Evolutionary conservation across 2,329 filamentous ascomycete species (phyloP).

Genomic region (Scedosporium apiospermum): DNA sequence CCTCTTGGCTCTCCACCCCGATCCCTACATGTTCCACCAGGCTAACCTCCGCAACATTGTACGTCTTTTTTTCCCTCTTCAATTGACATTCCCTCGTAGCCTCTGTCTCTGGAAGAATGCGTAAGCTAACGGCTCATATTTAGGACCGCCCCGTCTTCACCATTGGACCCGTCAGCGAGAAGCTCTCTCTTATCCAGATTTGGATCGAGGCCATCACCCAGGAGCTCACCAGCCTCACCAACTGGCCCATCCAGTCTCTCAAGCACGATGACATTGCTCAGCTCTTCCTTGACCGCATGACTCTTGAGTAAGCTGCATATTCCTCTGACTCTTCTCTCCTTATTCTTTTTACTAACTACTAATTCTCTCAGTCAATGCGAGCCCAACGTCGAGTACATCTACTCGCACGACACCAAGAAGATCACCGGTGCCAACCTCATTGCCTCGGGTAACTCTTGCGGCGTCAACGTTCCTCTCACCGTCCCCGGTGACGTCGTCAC

Average conservation of each 20-base stretch:
- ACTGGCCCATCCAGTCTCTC: slow-evolving; percentile 16
- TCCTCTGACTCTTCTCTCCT: not conserved
- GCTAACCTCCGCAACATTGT: slow-evolving; percentile 42
- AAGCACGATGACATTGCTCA: slow-evolving; percentile 37
- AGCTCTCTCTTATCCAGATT: slow-evolving; percentile 44
- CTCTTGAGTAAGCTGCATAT: slow-evolving; percentile 29
- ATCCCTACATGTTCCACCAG: slow-evolving; percentile 54
- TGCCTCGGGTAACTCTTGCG: slow-evolving; percentile 38
- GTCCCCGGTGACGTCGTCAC: slow-evolving; percentile 34
- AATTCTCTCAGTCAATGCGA: slow-evolving; percentile 23
- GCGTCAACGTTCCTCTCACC: slow-evolving; percentile 42
- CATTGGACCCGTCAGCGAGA: slow-evolving; percentile 34
- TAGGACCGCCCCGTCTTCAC: slow-evolving; percentile 33
- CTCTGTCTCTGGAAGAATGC: not conserved
- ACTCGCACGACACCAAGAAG: slow-evolving; percentile 27
- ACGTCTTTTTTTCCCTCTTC: not conserved
- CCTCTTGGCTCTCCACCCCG: slow-evolving; percentile 44
- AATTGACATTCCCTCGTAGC: not conserved
- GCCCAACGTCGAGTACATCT: slow-evolving; percentile 36
- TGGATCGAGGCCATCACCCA: slow-evolving; percentile 45
- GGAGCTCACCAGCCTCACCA: slow-evolving; percentile 39
- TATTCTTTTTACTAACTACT: not conserved
- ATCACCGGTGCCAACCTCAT: slow-evolving; percentile 42
- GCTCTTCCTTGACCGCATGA: slow-evolving; percentile 41
- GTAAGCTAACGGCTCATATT: not conserved